Evolutionary conservation across 768 basidiomycete species (phyloP), one percentile per base, ranked within the genome.

Genomic region (Mycena vitilis): DNA sequence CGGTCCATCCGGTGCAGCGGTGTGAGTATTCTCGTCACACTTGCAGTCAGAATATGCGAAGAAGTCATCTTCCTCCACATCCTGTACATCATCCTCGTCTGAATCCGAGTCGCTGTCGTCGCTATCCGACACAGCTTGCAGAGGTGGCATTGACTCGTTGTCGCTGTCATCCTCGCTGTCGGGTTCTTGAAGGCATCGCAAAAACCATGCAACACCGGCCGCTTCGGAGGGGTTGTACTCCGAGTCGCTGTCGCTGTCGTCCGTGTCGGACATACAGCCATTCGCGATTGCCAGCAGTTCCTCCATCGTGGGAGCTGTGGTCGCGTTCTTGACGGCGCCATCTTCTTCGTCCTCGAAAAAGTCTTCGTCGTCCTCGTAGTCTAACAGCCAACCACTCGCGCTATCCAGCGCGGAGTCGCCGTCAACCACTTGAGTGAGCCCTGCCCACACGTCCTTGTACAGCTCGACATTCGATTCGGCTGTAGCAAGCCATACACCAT

Each of bases 351-450:
- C 37, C 22, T 53, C 51, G 34, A 60, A 60, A 51, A 55, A 47
- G 48, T 56, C 60, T 40, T 70, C 59, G 18, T 65, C 59, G 44
- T 69, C 68, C 5, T 30, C 30, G 44, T 55, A 51, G n/a, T 69
- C 62, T 8, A 57, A 63, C 2, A 68, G 44, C 67, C 61, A 68
- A 30, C 47, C 22, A 11, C 37, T 16, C 20, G 62, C 56, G 23
- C 18, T 58, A 6, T 30, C 30, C 30, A n/a, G 45, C 49, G 36
- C 15, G 30, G 13, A 48, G 10, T 57, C 34, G 48, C 51, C 44
- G 1, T n/a, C 9, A 12, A 8, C 38, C 10, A 30, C 2, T 30
- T 23, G 42, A 10, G 15, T 47, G 56, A 68, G 55, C 22, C 16
- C n/a, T 0, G 30, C 59, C 22, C 20, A 59, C 30, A 54, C 68